A percentile compares a stretch with the other conserved stretches of the same genome.
Conservation (phyloP, 2,329 filamentous ascomycete genomes). For the Fusarium transvaalense region DNA sequence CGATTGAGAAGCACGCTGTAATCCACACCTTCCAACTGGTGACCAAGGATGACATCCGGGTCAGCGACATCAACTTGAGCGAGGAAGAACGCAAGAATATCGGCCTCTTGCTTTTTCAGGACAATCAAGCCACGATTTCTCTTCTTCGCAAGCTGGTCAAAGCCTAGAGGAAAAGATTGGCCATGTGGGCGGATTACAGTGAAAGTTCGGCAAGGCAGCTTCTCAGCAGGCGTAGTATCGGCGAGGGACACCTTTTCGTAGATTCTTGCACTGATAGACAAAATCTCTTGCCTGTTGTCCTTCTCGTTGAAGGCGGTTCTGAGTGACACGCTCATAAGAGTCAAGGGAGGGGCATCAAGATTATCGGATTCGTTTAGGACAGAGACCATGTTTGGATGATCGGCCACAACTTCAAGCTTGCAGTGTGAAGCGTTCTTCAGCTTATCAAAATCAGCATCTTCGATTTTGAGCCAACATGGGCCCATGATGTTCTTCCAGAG, state of each 20-base stretch:
- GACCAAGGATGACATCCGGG: conserved; percentile 92
- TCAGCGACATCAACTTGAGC: conserved; percentile 89
- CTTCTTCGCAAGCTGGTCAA: conserved; percentile 79
- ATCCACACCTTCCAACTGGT: conserved; percentile 97
- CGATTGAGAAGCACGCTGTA: conserved; percentile 91
- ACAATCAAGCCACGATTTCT: conserved; percentile 83
- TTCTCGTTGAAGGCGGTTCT: conserved; percentile 90
- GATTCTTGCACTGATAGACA: conserved; percentile 89
- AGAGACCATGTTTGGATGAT: conserved; percentile 81
- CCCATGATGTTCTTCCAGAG: conserved; percentile 99
- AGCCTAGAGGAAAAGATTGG: conserved; percentile 83
- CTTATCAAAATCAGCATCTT: conserved; percentile 83
- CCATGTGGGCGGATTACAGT: conserved; percentile 88
- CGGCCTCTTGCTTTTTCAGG: conserved; percentile 84
- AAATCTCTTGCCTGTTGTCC: conserved; percentile 95
- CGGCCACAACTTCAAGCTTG: conserved; percentile 89
- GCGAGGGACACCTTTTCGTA: conserved; percentile 91
- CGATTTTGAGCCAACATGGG: conserved; percentile 95
- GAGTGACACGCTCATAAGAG: conserved; percentile 94
- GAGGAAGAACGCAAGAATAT: conserved; percentile 88
- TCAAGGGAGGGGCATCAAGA: conserved; percentile 86
- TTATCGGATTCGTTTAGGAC: conserved; percentile 82
- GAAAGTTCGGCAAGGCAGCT: conserved; percentile 89
- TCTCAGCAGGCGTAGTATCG: conserved; percentile 89
- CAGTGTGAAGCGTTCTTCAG: conserved; percentile 96